Percentiles rank a stretch among this genome's conserved stretches.
Conservation (phyloP, 2,329 filamentous ascomycete species). For the Akanthomyces lecanii region DNA sequence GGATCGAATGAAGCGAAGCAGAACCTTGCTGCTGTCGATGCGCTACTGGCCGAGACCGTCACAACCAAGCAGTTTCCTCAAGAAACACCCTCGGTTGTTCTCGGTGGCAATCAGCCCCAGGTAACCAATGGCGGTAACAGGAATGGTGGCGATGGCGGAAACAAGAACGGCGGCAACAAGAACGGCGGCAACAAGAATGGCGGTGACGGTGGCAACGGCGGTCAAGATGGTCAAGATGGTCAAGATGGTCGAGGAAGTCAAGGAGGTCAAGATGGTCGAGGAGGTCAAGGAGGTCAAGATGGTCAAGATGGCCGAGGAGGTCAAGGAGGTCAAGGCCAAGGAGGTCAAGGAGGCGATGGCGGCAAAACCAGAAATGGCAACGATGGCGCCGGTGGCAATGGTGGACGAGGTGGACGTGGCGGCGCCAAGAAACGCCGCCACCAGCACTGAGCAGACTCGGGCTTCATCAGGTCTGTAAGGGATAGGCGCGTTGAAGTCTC, state of each 20-base stretch:
- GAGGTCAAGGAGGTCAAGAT: no score
- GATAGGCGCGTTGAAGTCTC: no score
- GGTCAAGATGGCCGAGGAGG: no score
- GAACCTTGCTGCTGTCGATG: constrained; percentile 36
- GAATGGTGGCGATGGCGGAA: background rate
- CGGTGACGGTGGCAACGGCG: no score
- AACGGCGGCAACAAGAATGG: background rate
- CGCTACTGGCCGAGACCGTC: constrained; percentile 30
- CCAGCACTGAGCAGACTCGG: no score
- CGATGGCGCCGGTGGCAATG: background rate
- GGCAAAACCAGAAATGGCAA: background rate
- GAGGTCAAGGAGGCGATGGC: background rate
- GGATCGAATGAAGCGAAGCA: constrained; percentile 27
- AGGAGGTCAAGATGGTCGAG: no score
- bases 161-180: background rate
- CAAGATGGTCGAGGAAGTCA: no score
- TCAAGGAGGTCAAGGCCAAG: no score
- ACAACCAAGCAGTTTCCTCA: constrained; percentile 29
- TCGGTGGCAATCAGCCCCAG: constrained; percentile 12
- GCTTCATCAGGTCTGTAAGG: no score
- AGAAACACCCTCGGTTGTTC: constrained; percentile 29
- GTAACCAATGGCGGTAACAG: background rate
- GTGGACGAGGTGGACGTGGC: no score
- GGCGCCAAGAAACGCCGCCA: no score
- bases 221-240: no score